Conservation (phyloP, 108 stramenopile species). For the Conticribra guillardii region DNA sequence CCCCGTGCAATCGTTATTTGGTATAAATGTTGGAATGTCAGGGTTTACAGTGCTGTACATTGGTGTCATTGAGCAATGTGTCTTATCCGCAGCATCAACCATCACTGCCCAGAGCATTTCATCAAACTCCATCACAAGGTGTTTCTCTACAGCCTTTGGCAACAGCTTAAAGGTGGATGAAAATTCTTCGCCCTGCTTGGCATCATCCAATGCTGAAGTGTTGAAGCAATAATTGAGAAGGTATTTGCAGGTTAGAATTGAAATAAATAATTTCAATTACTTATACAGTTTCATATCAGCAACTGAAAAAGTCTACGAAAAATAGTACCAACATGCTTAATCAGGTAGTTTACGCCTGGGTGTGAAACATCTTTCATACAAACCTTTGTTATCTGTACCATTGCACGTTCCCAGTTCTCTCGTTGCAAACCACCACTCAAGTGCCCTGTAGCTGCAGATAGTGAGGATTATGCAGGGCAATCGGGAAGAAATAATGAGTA, state of each 20-base stretch:
- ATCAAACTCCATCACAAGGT: slow-evolving; percentile 54
- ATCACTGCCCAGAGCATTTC: slow-evolving; percentile 70
- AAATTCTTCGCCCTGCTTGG: slow-evolving; percentile 49
- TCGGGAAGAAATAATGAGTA: neutral
- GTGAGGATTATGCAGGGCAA: slow-evolving; percentile 52
- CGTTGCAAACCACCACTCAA: slow-evolving; percentile 65
- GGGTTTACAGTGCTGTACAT: slow-evolving; percentile 67
- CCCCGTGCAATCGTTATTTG: slow-evolving; percentile 21
- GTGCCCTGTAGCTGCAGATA: slow-evolving; percentile 67
- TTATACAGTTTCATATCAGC: neutral
- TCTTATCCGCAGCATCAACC: slow-evolving; percentile 51
- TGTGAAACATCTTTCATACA: slow-evolving; percentile 53
- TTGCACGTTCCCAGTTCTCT: slow-evolving; percentile 80
- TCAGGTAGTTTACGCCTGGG: slow-evolving; percentile 70
- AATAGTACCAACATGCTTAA: slow-evolving; percentile 71
- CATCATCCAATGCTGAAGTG: slow-evolving; percentile 50
- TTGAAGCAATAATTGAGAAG: slow-evolving; percentile 21
- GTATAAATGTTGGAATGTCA: slow-evolving; percentile 59
- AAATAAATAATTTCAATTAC: neutral
- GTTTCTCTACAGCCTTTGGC: slow-evolving; percentile 46
- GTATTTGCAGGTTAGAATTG: neutral
- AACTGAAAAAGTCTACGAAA: slow-evolving; percentile 66
- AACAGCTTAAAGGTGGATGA: slow-evolving; percentile 44
- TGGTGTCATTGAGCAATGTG: slow-evolving; percentile 61
- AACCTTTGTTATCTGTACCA: slow-evolving; percentile 56